Conservation (phyloP, 345 rosid genomes). For the Triadica sebifera region DNA sequence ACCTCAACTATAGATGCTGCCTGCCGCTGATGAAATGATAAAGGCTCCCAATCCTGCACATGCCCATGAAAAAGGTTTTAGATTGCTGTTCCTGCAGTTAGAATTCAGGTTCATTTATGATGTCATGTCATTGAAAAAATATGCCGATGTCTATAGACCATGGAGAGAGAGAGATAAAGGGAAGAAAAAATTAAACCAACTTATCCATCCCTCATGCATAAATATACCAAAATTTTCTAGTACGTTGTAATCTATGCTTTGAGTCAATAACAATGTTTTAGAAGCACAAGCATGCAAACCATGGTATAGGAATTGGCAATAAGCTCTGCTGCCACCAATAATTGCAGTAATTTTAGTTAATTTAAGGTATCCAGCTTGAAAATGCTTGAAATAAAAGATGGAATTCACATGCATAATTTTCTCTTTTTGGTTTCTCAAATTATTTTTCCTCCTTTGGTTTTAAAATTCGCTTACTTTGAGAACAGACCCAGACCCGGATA, state of each 20-base stretch:
- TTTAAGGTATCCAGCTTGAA: neutral
- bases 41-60: conserved; percentile 94
- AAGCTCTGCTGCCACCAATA: neutral
- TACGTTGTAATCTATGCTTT: neutral
- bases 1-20: conserved; percentile 88
- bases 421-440: neutral
- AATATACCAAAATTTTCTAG: neutral
- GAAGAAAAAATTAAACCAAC: neutral
- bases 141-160: neutral
- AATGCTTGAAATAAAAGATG: neutral
- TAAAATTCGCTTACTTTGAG: neutral
- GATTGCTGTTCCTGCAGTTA: conserved; percentile 1
- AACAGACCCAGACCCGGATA: neutral
- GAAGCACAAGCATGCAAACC: neutral
- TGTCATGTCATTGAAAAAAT: neutral
- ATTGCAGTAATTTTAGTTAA: conserved; percentile 1
- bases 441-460: neutral
- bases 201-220: neutral
- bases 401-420: neutral
- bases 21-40: conserved; percentile 84
- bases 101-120: conserved; percentile 15
- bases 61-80: conserved; percentile 11
- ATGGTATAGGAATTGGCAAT: neutral
- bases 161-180: neutral
- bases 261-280: neutral